Evolutionary conservation across 306 rosid genomes (phyloP).

Genomic region (Cucumis hystrix): DNA sequence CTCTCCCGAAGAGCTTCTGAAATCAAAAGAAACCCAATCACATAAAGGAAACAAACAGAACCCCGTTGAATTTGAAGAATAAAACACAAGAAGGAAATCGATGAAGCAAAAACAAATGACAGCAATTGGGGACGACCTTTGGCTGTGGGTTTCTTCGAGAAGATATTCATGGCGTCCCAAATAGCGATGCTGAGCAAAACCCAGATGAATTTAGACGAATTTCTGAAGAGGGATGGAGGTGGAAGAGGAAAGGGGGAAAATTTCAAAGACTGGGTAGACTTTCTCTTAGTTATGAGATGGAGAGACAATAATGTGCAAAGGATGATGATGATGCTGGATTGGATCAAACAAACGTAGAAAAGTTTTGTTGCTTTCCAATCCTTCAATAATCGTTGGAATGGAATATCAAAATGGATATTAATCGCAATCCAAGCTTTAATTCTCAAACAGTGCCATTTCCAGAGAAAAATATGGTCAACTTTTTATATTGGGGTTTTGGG

Average conservation of each 20-base stretch:
- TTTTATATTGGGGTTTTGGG: neutral
- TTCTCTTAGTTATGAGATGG: neutral
- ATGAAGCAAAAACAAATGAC: neutral
- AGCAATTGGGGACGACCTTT: slow-evolving; percentile 47
- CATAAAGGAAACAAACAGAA: slow-evolving; percentile 2
- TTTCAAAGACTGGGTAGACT: neutral
- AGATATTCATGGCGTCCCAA: slow-evolving; percentile 50
- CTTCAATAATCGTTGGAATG: neutral
- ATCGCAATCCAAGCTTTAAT: neutral
- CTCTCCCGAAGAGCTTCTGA: slow-evolving; percentile 97
- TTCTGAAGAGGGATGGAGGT: neutral
- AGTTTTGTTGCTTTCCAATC: neutral
- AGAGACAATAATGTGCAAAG: neutral
- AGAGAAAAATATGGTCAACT: neutral
- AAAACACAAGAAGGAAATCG: neutral
- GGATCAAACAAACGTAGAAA: neutral
- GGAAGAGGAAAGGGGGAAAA: neutral
- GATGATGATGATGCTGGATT: neutral
- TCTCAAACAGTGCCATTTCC: neutral
- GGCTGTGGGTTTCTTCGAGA: slow-evolving; percentile 83
- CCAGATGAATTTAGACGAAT: neutral
- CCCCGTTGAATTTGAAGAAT: neutral
- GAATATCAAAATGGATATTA: neutral
- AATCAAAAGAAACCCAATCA: neutral
- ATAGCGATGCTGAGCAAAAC: neutral